A percentile compares a stretch with the other conserved stretches of the same genome.
phyloP scores from a whole-genome alignment of 768 basidiomycete species.

The Leccinum subgranulosum region DNA sequence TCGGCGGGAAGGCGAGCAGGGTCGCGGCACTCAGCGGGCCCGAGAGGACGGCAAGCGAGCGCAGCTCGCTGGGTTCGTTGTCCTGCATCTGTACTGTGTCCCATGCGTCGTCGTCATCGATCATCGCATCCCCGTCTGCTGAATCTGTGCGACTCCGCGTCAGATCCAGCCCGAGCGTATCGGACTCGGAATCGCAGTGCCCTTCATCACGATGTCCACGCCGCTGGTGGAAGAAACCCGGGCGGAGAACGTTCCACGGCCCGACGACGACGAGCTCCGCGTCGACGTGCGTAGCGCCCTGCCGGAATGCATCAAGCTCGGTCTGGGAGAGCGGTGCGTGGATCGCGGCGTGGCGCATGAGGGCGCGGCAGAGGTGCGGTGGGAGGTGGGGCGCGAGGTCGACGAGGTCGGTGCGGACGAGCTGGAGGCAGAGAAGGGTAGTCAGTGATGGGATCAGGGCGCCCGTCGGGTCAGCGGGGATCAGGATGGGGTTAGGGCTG shows the following conservation, averaged over 20 bases:
- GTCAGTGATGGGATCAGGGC: conserved; percentile 47
- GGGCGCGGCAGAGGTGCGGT: conserved; percentile 52
- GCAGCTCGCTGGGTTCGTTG: conserved; percentile 37
- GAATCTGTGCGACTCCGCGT: neutral
- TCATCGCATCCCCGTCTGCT: neutral
- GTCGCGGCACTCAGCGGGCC: conserved; percentile 42
- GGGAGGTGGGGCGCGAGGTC: conserved; percentile 52
- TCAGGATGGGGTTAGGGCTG: conserved; percentile 13
- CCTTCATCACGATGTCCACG: neutral
- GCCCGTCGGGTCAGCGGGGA: neutral
- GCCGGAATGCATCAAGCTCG: conserved; percentile 50
- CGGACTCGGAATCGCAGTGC: neutral
- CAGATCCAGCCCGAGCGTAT: neutral
- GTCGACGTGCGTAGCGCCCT: conserved; percentile 49
- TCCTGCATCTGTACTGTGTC: conserved; percentile 32
- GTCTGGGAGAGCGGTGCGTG: conserved; percentile 50
- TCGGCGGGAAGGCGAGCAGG: conserved; percentile 55
- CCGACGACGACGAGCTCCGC: conserved; percentile 68
- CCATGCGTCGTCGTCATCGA: conserved; percentile 31
- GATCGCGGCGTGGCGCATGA: conserved; percentile 58
- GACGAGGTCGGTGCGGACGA: conserved; percentile 45
- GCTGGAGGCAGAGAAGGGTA: conserved; percentile 53
- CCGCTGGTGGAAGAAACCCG: conserved; percentile 38
- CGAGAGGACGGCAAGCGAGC: conserved; percentile 51
- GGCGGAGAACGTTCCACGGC: conserved; percentile 43